These are phyloP conservation scores for Sisymbrium irio DNA, from an alignment of 345 rosid species.

Conservation along the genomic window DNA sequence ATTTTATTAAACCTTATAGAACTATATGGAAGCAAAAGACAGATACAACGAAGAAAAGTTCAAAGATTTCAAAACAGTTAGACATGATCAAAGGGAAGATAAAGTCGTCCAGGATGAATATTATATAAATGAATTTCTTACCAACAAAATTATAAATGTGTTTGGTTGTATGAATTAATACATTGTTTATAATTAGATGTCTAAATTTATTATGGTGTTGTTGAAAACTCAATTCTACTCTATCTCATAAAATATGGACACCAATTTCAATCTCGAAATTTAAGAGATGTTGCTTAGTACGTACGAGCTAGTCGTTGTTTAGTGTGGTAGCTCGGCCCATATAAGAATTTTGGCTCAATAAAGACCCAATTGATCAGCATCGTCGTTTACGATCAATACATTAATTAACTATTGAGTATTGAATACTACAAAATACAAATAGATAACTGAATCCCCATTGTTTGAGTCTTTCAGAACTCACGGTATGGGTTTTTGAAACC, in stretches of 20 bases:
- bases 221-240: neutral
- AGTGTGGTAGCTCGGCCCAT: conserved; percentile 3
- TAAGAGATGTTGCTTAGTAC: neutral
- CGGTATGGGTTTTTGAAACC: neutral
- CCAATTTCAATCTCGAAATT: neutral
- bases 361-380: neutral
- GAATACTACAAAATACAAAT: too few relatives aligned
- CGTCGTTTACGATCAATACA: neutral
- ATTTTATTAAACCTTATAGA: neutral
- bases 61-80: neutral
- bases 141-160: conserved; percentile 6
- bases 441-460: neutral
- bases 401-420: neutral
- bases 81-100: conserved; percentile 20
- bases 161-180: conserved; percentile 6
- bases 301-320: neutral
- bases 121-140: neutral
- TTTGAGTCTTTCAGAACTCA: neutral
- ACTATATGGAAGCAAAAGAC: neutral
- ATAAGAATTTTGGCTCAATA: neutral
- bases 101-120: neutral
- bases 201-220: neutral
- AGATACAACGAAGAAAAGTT: conserved; percentile 2
- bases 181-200: neutral
- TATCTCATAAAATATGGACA: neutral